phyloP scores from a whole-genome alignment of 768 basidiomycete genomes.

The Mycena polygramma region DNA sequence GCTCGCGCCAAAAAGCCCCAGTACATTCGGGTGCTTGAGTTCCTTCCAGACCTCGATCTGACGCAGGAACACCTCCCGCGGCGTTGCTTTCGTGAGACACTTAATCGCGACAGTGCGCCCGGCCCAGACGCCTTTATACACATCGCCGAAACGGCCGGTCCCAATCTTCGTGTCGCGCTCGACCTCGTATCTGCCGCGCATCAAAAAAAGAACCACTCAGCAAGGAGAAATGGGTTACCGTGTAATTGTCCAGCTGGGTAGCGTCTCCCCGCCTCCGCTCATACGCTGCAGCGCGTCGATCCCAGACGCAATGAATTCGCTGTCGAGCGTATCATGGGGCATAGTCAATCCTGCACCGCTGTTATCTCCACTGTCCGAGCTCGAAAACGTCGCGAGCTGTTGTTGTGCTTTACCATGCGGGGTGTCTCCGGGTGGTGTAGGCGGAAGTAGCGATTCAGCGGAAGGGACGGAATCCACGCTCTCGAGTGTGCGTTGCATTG shows the following conservation, averaged over 20 bases:
- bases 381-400: constrained; percentile 30
- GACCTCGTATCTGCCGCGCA: constrained; percentile 71
- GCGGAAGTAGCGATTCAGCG: background rate
- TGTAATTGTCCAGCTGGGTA: constrained; percentile 86
- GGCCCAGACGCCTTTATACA: constrained; percentile 82
- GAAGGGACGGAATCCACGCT: constrained; percentile 37
- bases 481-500: constrained; percentile 78
- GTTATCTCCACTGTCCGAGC: constrained; percentile 30
- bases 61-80: constrained; percentile 73
- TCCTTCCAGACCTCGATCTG: constrained; percentile 81
- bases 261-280: constrained; percentile 57
- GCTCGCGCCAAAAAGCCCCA: constrained; percentile 85
- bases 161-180: constrained; percentile 78
- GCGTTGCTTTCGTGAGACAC: constrained; percentile 71
- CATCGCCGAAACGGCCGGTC: constrained; percentile 82
- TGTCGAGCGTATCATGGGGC: constrained; percentile 65
- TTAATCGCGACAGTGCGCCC: constrained; percentile 78
- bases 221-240: constrained; percentile 48
- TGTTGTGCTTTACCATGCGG: constrained; percentile 10
- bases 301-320: constrained; percentile 78
- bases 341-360: constrained; percentile 13
- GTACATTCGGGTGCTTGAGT: constrained; percentile 77
- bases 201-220: constrained; percentile 5
- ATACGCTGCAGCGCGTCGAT: constrained; percentile 79
- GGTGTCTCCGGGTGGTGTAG: constrained; percentile 30